Percentiles rank a stretch among this genome's conserved stretches.
These are phyloP conservation scores for Sclerotinia sclerotiorum DNA, from an alignment of 2,329 filamentous ascomycete species.

Conservation along the genomic window DNA sequence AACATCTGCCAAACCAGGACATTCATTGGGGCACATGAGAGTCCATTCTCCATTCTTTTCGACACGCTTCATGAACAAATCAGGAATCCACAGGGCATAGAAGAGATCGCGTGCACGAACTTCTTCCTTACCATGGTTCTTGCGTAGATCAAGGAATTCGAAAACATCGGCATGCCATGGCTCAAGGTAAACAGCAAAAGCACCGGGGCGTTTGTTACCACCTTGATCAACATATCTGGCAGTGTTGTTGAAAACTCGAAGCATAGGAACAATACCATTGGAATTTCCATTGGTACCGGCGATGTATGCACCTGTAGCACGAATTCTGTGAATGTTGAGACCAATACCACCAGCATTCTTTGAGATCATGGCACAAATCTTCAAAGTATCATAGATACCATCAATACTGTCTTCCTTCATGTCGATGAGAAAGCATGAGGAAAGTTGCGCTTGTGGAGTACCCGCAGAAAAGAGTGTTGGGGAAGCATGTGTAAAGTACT, in stretches of 20 bases:
- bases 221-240: constrained; percentile 98
- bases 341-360: constrained; percentile 99
- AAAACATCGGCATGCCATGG: constrained; percentile 99
- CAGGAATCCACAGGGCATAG: constrained; percentile 96
- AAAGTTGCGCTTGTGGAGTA: constrained; percentile 90
- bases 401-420: constrained; percentile 99
- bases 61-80: constrained; percentile 99
- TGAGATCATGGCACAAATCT: constrained; percentile 99
- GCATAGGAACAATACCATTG: constrained; percentile 96
- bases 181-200: constrained; percentile 98
- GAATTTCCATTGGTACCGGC: constrained; percentile 97
- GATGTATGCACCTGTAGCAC: constrained; percentile 97
- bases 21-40: constrained; percentile 96
- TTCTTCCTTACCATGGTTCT: constrained; percentile 99
- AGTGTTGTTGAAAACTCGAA: constrained; percentile 99
- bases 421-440: constrained; percentile 97
- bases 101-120: constrained; percentile 95
- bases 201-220: constrained; percentile 97
- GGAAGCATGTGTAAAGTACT: constrained; percentile 97
- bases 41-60: constrained; percentile 97
- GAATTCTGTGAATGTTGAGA: constrained; percentile 93
- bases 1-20: constrained; percentile 89
- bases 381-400: constrained; percentile 97
- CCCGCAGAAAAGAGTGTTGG: constrained; percentile 98
- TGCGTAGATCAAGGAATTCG: constrained; percentile 93